These are phyloP conservation scores for Lepiota subincarnata DNA, from an alignment of 768 basidiomycete genomes.

Conservation along the genomic window DNA sequence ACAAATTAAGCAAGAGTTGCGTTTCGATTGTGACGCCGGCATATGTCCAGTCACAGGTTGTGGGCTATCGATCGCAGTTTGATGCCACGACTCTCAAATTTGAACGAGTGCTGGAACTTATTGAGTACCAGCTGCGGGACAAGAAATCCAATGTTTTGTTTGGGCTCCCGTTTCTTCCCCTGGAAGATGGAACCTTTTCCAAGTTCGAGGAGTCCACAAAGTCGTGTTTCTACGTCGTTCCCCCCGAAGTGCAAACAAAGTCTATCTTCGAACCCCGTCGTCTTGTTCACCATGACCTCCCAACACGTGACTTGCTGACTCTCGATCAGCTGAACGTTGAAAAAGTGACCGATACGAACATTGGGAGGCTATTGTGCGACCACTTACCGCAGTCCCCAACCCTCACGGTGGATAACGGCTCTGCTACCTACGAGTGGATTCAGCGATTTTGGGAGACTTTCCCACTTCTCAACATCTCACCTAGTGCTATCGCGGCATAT, in stretches of 20 bases:
- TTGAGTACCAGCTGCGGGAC: slow-evolving; percentile 23
- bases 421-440: slow-evolving; percentile 21
- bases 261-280: slow-evolving; percentile 21
- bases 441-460: slow-evolving; percentile 29
- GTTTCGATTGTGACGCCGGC: neutral
- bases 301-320: neutral
- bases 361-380: slow-evolving; percentile 2
- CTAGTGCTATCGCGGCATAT: slow-evolving; percentile 20
- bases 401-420: neutral
- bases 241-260: slow-evolving; percentile 6
- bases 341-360: neutral
- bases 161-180: slow-evolving; percentile 32
- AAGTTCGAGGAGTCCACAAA: slow-evolving; percentile 17
- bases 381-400: neutral
- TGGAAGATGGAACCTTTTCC: slow-evolving; percentile 29
- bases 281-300: slow-evolving; percentile 1
- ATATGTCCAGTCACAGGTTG: slow-evolving; percentile 9
- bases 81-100: slow-evolving; percentile 20
- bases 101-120: slow-evolving; percentile 20
- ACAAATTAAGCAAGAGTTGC: neutral
- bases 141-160: slow-evolving; percentile 18
- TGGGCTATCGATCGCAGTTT: neutral
- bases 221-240: slow-evolving; percentile 26
- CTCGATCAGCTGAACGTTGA: slow-evolving; percentile 1
- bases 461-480: slow-evolving; percentile 9